phyloP scores from a whole-genome alignment of 1,284 basidiomycete species.

The Marasmius tenuissimus region DNA sequence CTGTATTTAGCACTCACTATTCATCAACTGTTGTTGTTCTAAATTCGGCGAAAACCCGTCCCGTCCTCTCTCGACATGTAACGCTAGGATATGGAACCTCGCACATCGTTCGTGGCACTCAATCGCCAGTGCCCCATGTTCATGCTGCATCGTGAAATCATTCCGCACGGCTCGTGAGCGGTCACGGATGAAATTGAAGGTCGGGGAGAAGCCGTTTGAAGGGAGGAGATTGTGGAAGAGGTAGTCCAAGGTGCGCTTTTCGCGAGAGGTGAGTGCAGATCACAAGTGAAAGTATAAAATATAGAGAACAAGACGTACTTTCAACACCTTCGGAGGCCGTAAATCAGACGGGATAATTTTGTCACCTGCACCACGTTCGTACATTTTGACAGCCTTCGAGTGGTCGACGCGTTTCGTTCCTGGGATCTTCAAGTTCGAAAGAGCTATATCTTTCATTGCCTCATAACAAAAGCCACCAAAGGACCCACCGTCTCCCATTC shows the following conservation, averaged over 20 bases:
- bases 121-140: constrained; percentile 77
- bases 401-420: constrained; percentile 83
- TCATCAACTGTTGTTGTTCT: constrained; percentile 89
- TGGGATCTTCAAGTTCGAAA: constrained; percentile 55
- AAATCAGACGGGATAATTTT: constrained; percentile 91
- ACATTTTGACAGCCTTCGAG: constrained; percentile 88
- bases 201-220: constrained; percentile 65
- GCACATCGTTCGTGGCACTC: constrained; percentile 93
- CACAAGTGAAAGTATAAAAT: constrained; percentile 9
- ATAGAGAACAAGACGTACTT: constrained; percentile 43
- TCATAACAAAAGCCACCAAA: constrained; percentile 3
- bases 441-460: constrained; percentile 30
- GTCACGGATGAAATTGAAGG: constrained; percentile 89
- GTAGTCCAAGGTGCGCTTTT: constrained; percentile 86
- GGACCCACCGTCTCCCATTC: constrained; percentile 80
- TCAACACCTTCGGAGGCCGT: constrained; percentile 83
- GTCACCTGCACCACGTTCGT: constrained; percentile 93
- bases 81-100: constrained; percentile 87
- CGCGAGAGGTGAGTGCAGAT: neutral
- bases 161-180: constrained; percentile 89
- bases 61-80: constrained; percentile 73
- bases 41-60: constrained; percentile 66
- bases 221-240: constrained; percentile 84
- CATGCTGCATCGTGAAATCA: constrained; percentile 94
- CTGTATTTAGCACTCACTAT: constrained; percentile 55